Evolutionary conservation across 352 stramenopile genomes (phyloP).

Genomic region (Globisporangium recalcitrans): DNA sequence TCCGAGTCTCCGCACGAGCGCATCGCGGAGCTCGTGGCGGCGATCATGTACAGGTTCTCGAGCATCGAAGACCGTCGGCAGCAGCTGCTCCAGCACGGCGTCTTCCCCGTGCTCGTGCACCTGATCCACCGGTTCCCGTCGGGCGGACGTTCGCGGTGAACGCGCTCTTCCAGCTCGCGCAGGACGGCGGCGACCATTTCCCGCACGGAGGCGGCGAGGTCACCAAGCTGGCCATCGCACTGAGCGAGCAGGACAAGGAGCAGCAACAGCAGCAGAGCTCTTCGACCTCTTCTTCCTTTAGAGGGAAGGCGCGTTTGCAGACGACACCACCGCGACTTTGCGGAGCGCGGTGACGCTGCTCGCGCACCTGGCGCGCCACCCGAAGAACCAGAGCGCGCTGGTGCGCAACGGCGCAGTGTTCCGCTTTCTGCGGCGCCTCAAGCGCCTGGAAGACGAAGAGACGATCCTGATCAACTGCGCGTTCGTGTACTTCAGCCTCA

Average conservation of each 20-base stretch:
- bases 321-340: constrained; percentile 4
- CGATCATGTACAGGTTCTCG: constrained; percentile 53
- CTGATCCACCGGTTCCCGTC: constrained; percentile 40
- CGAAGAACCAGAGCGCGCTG: constrained; percentile 47
- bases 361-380: constrained; percentile 51
- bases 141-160: constrained; percentile 47
- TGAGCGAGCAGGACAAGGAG: constrained; percentile 32
- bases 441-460: constrained; percentile 32
- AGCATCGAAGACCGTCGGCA: constrained; percentile 15
- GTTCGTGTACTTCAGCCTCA: constrained; percentile 64
- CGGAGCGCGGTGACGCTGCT: constrained; percentile 56
- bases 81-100: constrained; percentile 36
- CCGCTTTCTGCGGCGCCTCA: constrained; percentile 46
- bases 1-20: constrained; percentile 21
- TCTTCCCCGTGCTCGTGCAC: constrained; percentile 42
- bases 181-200: constrained; percentile 40
- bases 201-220: constrained; percentile 62
- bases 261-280: constrained; percentile 14
- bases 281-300: background rate
- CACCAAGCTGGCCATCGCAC: constrained; percentile 30
- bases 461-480: constrained; percentile 66
- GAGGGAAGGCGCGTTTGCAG: background rate
- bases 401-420: constrained; percentile 56
- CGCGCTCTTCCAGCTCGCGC: constrained; percentile 46
- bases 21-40: constrained; percentile 43